Evolutionary conservation across 2,329 filamentous ascomycete species (phyloP), one percentile per base, ranked within the genome.

Genomic region (Clarireedia paspali): DNA sequence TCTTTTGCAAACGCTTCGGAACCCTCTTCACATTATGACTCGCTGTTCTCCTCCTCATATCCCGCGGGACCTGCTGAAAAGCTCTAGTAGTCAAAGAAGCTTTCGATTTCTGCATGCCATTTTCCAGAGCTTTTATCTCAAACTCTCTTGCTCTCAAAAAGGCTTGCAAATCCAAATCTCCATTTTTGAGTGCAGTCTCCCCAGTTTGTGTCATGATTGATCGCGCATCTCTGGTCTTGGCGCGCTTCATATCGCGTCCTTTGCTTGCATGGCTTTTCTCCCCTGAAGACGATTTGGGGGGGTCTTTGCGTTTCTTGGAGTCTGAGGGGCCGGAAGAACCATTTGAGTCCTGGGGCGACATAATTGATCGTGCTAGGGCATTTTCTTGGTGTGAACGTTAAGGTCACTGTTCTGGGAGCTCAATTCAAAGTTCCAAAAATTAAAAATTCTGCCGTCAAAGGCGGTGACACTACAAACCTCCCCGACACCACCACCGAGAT

Each of bases 1-100:
- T 80, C 40, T 73, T 74, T 55, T 87, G 81, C 66, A 97, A 73
- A 60, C 90, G 77, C 67, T 85, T 87, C 2, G 94, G 94, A 15
- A 99, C 86, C 60, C 87, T 82, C 73, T 92, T 95, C 38, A 88
- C 88, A 78, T 99, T 96, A 73, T 99, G 94, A 70, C 91, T 96
- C 20, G 92, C 94, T 0, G 92, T 96, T 64, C 94, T 80, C 61
- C 94, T 79, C 62, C 94, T 79, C 79, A 99, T 74, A 50, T 86
- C 84, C 63, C 90, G 82, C 1, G 94, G 94, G 5, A 99, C 88
- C 63, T 89, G 83, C 71, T 99, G 94, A 67, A 97, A 97, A 14
- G 92, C 91, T 51, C 92, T 81, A 56, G 82, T 84, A 45, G 81
- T 75, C 53, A 76, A 73, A 40, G 75, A 73, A 5, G 73, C 72